These are phyloP conservation scores for Linum trigynum DNA, from an alignment of 345 rosid species.

Conservation along the genomic window DNA sequence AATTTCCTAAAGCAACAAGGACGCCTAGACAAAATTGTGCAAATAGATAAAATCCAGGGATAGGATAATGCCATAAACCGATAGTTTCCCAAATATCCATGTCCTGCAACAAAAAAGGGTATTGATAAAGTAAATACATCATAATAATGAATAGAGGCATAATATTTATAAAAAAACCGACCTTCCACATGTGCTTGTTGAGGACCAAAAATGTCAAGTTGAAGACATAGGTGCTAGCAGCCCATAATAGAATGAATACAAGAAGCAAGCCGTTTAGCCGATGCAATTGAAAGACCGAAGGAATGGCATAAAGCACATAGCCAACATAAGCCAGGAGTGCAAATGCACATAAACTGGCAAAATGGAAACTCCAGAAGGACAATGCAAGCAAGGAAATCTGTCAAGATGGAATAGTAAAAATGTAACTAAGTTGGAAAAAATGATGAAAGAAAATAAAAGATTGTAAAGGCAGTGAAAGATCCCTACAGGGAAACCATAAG, in stretches of 20 bases:
- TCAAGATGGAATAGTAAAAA: neutral
- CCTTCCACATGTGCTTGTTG: constrained; percentile 26
- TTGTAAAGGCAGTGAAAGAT: neutral
- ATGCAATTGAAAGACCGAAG: constrained; percentile 38
- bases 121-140: neutral
- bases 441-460: neutral
- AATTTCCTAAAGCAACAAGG: constrained; percentile 37
- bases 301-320: constrained; percentile 34
- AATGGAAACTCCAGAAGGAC: constrained; percentile 38
- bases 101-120: constrained; percentile 26
- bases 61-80: constrained; percentile 40
- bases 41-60: constrained; percentile 37
- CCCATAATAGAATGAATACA: constrained; percentile 40
- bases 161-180: constrained; percentile 9
- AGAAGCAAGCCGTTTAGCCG: constrained; percentile 36
- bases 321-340: constrained; percentile 44
- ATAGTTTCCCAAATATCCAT: constrained; percentile 40
- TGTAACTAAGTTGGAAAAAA: neutral
- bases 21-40: constrained; percentile 42
- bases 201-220: constrained; percentile 32
- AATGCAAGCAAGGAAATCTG: constrained; percentile 38
- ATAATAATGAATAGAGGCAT: neutral
- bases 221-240: constrained; percentile 41
- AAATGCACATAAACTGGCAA: constrained; percentile 41
- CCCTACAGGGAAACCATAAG: constrained; percentile 42